Conservation (phyloP, 345 rosid genomes). For the Ailanthus altissimus region DNA sequence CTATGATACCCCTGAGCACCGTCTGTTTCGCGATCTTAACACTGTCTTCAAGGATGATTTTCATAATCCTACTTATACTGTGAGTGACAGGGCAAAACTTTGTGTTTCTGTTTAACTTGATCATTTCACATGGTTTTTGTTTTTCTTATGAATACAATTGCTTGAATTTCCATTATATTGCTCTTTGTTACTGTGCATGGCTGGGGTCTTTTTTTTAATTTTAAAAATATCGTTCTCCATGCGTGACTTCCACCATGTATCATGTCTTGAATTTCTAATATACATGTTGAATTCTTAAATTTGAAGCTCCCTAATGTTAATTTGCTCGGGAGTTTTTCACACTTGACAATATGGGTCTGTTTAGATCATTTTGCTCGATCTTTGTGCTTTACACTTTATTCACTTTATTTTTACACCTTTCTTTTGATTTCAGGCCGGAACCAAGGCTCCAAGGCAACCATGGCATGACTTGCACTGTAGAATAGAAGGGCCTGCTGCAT, state of each 20-base stretch:
- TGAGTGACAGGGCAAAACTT: slow-evolving; percentile 43
- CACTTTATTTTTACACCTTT: slow-evolving; percentile 20
- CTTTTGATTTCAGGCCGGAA: slow-evolving; percentile 46
- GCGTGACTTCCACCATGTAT: too few relatives aligned
- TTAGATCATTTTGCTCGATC: not conserved
- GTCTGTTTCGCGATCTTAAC: slow-evolving; percentile 65
- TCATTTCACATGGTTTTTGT: not conserved
- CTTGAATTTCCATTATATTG: slow-evolving; percentile 6
- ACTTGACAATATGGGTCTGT: not conserved
- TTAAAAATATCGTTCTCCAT: not conserved
- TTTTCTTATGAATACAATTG: not conserved
- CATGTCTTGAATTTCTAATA: not conserved
- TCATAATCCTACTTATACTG: slow-evolving; percentile 84
- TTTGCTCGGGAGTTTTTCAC: not conserved
- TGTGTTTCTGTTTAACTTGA: not conserved
- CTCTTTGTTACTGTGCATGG: not conserved
- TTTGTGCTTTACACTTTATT: not conserved
- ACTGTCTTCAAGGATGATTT: slow-evolving; percentile 75
- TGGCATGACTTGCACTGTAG: slow-evolving; percentile 96
- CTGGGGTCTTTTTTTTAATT: not conserved
- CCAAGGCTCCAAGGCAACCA: slow-evolving; percentile 90
- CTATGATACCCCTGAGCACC: slow-evolving; percentile 94
- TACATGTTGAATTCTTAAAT: not conserved
- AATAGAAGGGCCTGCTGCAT: slow-evolving; percentile 94
- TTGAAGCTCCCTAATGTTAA: not conserved